Conservation (phyloP, 352 stramenopile genomes). For the Pythium vanterpoolii region DNA sequence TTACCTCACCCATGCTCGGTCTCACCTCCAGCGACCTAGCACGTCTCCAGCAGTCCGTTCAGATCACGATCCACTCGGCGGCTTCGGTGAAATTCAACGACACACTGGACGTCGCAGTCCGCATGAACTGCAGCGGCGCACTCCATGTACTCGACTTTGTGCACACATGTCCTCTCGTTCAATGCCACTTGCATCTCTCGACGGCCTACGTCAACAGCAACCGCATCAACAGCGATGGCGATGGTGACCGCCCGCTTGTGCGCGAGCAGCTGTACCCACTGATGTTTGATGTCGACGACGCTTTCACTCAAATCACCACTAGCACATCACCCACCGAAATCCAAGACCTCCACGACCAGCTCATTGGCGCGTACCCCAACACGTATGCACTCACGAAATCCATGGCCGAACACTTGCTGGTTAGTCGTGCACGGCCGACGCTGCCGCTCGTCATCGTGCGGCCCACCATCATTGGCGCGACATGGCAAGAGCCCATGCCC, state of each 20-base stretch:
- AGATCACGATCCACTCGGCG: constrained; percentile 77
- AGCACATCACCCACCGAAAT: constrained; percentile 2
- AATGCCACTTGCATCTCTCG: constrained; percentile 74
- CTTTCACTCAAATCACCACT: constrained; percentile 49
- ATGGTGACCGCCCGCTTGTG: constrained; percentile 32
- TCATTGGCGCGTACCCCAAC: constrained; percentile 85
- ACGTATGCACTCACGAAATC: constrained; percentile 86
- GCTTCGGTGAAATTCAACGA: constrained; percentile 83
- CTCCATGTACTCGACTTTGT: constrained; percentile 59
- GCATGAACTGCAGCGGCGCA: constrained; percentile 75
- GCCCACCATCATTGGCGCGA: constrained; percentile 78
- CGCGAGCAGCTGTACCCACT: constrained; percentile 72
- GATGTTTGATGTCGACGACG: constrained; percentile 70
- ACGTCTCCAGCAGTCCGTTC: constrained; percentile 35
- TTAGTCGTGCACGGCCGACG: constrained; percentile 30
- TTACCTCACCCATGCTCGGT: constrained; percentile 53
- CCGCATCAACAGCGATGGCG: constrained; percentile 31
- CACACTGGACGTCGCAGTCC: constrained; percentile 66
- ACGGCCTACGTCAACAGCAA: constrained; percentile 85
- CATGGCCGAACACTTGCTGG: constrained; percentile 76
- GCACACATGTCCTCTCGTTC: constrained; percentile 38
- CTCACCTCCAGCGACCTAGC: constrained; percentile 39
- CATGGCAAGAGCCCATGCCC: constrained; percentile 78
- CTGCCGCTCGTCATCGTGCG: constrained; percentile 74
- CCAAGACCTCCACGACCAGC: constrained; percentile 52